Base-by-base conservation (phyloP, 768 basidiomycete genomes). In the Amanita muscaria region DNA sequence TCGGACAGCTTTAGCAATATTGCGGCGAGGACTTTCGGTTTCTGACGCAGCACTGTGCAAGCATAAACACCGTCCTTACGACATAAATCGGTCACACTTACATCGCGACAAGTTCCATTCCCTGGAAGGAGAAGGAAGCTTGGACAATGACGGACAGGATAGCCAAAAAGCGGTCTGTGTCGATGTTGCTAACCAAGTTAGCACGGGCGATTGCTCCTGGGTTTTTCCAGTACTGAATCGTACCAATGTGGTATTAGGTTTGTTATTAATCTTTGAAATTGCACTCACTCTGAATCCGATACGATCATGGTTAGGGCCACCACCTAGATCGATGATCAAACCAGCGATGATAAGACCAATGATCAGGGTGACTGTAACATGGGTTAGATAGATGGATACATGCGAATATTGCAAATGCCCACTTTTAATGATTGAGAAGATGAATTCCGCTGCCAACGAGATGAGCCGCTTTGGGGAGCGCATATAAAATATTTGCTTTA, bases 301-400 rank as follows among this genome's bases (percentile, higher is more conserved):
- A 12, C 79, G 73, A 16, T 80, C 72, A 50, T 74, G 69, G 44
- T 72, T 52, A 3, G 88, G 86, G 1, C 81, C 86, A 46, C 86
- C 88, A 32, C 89, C 89, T 15, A 85, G 73, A 51, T 86, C 82
- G 48, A 90, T 71, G 48, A 87, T 64, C 48, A 91, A 72, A 24
- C 81, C 81, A 44, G 67, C 61, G 31, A 81, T 42, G 40, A 84
- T 69, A 25, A 83, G 63, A n/a, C 74, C 70, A 34, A 72, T 72
- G 37, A 84, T 83, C 42, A 82, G 57, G n/a, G 60, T 51, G 27
- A 82, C 79, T 81, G 40, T 18, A 22, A 11, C 14, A 30, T 22
- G 8, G 7, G n/a, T 5, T 12, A 31, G 24, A 24, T 8, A 39
- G 47, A 33, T 7, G 39, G 21, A 11, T 30, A 33, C 29, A 23